Evolutionary conservation across 208 protist genomes (phyloP).

Genomic region (Trichomonas gallinae): DNA sequence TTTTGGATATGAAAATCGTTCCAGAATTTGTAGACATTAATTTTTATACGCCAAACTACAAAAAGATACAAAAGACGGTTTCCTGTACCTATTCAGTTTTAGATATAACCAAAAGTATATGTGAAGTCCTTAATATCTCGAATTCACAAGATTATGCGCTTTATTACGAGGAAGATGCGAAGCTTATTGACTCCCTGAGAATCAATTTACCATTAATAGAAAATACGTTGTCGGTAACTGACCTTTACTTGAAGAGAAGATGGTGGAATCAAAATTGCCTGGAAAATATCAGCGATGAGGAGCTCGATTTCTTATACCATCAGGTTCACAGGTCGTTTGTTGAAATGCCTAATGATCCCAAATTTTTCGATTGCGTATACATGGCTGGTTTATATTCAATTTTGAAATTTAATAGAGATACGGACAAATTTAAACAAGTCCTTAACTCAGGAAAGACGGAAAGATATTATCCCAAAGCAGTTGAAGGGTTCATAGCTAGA

Average conservation of each 20-base stretch:
- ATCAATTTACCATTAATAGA: neutral
- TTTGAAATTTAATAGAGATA: neutral
- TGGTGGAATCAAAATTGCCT: neutral
- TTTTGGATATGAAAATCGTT: neutral
- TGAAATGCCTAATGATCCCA: neutral
- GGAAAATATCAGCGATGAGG: neutral
- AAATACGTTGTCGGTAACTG: neutral
- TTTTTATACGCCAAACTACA: neutral
- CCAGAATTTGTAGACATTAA: neutral
- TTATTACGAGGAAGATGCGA: neutral
- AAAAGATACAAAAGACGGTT: neutral
- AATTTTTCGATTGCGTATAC: neutral
- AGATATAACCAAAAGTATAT: neutral
- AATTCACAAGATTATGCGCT: neutral
- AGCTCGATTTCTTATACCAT: neutral
- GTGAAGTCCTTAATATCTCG: neutral
- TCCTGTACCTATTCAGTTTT: neutral
- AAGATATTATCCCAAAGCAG: neutral
- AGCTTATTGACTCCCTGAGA: neutral
- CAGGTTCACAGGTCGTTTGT: neutral
- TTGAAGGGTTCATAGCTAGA: neutral
- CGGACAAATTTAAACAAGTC: neutral
- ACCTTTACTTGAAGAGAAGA: neutral
- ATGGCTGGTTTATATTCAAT: neutral
- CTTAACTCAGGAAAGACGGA: neutral